phyloP scores from a whole-genome alignment of 2,329 filamentous ascomycete genomes.

The Huntiella moniliformis region DNA sequence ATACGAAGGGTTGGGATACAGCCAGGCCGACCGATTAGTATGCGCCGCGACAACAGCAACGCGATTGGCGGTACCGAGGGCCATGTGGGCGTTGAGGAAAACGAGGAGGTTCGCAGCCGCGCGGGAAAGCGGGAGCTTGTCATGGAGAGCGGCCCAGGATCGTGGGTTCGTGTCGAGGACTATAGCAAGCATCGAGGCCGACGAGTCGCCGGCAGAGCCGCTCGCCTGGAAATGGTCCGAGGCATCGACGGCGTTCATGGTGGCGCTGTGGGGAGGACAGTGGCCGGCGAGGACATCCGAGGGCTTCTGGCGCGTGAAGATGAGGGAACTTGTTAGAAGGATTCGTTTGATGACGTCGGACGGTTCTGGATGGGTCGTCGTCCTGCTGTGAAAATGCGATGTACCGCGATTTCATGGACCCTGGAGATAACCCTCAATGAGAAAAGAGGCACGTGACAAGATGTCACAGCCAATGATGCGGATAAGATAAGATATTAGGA shows the following conservation, averaged over 20 bases:
- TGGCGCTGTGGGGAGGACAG: conserved; percentile 12
- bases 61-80: conserved; percentile 83
- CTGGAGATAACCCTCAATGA: too few species aligned
- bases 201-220: conserved; percentile 24
- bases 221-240: conserved; percentile 37
- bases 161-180: conserved; percentile 93
- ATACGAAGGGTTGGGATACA: conserved; percentile 48
- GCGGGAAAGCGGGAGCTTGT: conserved; percentile 59
- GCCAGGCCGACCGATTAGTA: conserved; percentile 67
- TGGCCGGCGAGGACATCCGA: too few species aligned
- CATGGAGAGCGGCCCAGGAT: conserved; percentile 66
- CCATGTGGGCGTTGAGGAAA: conserved; percentile 91
- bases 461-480: too few species aligned
- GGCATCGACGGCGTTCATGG: conserved; percentile 35
- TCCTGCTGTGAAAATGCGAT: too few species aligned
- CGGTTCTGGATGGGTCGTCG: too few species aligned
- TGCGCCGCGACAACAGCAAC: conserved; percentile 85
- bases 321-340: too few species aligned
- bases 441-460: too few species aligned
- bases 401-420: too few species aligned
- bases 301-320: too few species aligned
- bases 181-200: conserved; percentile 71
- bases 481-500: too few species aligned
- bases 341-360: too few species aligned
- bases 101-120: conserved; percentile 79